Evolutionary conservation across 2,329 filamentous ascomycete species (phyloP).

Genomic region (Aureobasidium subglaciale): DNA sequence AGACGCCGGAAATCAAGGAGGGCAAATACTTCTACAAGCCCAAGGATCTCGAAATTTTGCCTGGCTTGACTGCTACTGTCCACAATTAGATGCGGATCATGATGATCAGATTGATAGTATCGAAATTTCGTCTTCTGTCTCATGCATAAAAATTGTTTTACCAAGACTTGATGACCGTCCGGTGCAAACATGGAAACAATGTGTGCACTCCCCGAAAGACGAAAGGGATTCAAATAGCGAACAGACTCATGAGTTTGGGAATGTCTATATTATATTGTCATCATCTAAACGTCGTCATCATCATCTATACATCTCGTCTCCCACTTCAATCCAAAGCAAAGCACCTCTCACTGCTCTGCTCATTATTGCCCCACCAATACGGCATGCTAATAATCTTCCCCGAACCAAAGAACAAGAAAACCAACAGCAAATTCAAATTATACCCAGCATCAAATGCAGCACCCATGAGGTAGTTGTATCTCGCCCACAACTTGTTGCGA

Average conservation of each 20-base stretch:
- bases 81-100: constrained; percentile 21
- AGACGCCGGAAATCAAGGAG: constrained; percentile 33
- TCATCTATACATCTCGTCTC: neutral
- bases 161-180: too few relatives aligned
- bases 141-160: too few relatives aligned
- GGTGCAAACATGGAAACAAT: too few relatives aligned
- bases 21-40: constrained; percentile 29
- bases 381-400: constrained; percentile 50
- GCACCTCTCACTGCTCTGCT: constrained; percentile 49
- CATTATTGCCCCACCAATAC: constrained; percentile 59
- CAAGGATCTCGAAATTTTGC: constrained; percentile 33
- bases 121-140: too few relatives aligned
- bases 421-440: constrained; percentile 54
- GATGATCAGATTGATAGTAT: too few relatives aligned
- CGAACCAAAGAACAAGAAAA: constrained; percentile 38
- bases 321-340: constrained; percentile 31
- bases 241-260: too few relatives aligned
- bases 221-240: too few relatives aligned
- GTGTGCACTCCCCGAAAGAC: too few relatives aligned
- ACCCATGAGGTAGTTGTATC: constrained; percentile 39
- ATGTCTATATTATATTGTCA: too few relatives aligned
- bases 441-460: constrained; percentile 40
- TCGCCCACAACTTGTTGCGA: constrained; percentile 36
- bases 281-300: neutral
- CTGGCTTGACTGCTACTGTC: constrained; percentile 24